phyloP scores from a whole-genome alignment of 306 rosid genomes.

The Acacia crassicarpa region DNA sequence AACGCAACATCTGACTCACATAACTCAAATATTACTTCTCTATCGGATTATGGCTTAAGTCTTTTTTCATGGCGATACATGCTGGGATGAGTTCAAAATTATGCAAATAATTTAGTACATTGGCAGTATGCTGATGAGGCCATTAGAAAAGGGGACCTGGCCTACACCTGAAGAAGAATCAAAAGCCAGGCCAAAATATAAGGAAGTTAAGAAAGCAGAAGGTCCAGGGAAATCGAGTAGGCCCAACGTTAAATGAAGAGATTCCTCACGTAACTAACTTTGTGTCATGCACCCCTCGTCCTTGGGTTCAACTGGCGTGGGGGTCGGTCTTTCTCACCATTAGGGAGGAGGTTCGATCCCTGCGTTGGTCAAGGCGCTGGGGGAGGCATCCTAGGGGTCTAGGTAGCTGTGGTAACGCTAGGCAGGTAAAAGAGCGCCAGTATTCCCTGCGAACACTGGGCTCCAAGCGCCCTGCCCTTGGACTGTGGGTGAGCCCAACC shows the following conservation, averaged over 20 bases:
- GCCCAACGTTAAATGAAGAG: neutral
- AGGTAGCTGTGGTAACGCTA: too few relatives aligned
- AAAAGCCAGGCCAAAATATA: neutral
- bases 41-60: neutral
- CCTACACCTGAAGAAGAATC: neutral
- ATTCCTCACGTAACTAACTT: neutral
- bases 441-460: too few relatives aligned
- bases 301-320: too few relatives aligned
- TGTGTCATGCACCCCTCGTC: neutral
- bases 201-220: neutral
- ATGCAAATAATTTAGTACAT: neutral
- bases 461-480: too few relatives aligned
- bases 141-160: conserved; percentile 28
- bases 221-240: neutral
- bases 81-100: neutral
- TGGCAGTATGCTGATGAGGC: neutral
- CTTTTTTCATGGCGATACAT: neutral
- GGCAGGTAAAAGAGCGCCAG: too few relatives aligned
- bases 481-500: too few relatives aligned
- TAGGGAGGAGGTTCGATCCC: too few relatives aligned
- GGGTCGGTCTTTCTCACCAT: too few relatives aligned
- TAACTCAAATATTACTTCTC: neutral
- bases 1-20: neutral
- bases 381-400: too few relatives aligned
- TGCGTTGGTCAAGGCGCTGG: too few relatives aligned